Conservation (phyloP, 2,329 filamentous ascomycete genomes). For the Grosmannia huntii region DNA sequence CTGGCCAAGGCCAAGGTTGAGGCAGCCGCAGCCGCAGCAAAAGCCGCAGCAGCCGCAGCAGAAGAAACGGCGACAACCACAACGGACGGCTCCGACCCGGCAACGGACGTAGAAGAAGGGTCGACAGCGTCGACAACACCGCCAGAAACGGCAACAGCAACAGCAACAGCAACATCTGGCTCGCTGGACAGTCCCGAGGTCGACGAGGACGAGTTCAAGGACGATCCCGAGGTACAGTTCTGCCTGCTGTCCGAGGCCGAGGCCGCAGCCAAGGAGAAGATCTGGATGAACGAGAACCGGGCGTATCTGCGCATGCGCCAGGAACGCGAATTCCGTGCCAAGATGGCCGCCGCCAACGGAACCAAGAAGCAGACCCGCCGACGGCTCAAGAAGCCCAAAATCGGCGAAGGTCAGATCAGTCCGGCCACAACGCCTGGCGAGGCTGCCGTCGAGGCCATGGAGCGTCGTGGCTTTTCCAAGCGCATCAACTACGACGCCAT, state of each 20-base stretch:
- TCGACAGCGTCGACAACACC: neutral
- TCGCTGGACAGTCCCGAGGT: constrained; percentile 53
- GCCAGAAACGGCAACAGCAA: constrained; percentile 5
- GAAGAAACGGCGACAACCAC: neutral
- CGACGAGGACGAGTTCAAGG: constrained; percentile 69
- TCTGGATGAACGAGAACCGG: constrained; percentile 93
- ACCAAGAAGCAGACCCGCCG: constrained; percentile 22
- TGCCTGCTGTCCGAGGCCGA: constrained; percentile 66
- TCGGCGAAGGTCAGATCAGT: constrained; percentile 53
- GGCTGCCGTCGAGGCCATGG: constrained; percentile 56
- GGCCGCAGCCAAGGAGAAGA: constrained; percentile 69
- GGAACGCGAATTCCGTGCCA: constrained; percentile 65
- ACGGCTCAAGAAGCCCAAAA: constrained; percentile 40
- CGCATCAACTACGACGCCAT: constrained; percentile 63
- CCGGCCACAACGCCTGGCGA: constrained; percentile 57
- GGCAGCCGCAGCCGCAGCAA: neutral
- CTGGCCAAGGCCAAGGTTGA: neutral
- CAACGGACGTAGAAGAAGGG: neutral
- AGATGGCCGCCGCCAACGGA: constrained; percentile 30
- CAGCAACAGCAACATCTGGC: neutral
- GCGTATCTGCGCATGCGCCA: constrained; percentile 84
- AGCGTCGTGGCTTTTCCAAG: constrained; percentile 56
- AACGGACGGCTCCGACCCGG: neutral
- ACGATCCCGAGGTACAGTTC: constrained; percentile 76
- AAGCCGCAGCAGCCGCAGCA: neutral